Percentiles rank a stretch among this genome's conserved stretches.
Evolutionary conservation across 805 yeast genomes (phyloP).

Genomic region (Candida nitratophila): DNA sequence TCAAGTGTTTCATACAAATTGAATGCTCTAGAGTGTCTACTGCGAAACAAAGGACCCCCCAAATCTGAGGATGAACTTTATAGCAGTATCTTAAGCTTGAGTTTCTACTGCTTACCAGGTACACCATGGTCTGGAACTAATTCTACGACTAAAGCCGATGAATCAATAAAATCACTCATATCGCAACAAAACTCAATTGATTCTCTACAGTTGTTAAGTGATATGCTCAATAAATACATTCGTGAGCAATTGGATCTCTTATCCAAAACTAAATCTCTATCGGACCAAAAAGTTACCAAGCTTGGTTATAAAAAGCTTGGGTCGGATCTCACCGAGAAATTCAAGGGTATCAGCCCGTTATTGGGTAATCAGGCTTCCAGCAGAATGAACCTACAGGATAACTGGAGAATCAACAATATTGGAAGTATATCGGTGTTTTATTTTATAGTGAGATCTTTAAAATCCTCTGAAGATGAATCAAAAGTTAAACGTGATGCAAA

Average conservation of each 20-base stretch:
- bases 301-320: background rate
- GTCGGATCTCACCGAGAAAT: background rate
- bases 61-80: background rate
- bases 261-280: background rate
- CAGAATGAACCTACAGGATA: slow-evolving; percentile 10
- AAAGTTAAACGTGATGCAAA: background rate
- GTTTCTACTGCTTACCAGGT: background rate
- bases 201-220: background rate
- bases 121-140: background rate
- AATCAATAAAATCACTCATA: background rate
- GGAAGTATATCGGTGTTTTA: slow-evolving; percentile 8
- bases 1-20: background rate
- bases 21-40: background rate
- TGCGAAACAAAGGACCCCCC: background rate
- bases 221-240: background rate
- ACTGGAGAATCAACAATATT: slow-evolving; percentile 12
- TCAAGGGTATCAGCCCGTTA: slow-evolving; percentile 13
- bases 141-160: background rate
- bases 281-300: background rate
- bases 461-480: no score
- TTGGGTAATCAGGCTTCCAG: slow-evolving; percentile 10
- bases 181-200: background rate
- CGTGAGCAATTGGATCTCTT: background rate
- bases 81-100: background rate
- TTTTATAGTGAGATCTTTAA: slow-evolving; percentile 2